Conservation (phyloP, 2,329 filamentous ascomycete species). For the Alternaria atra region DNA sequence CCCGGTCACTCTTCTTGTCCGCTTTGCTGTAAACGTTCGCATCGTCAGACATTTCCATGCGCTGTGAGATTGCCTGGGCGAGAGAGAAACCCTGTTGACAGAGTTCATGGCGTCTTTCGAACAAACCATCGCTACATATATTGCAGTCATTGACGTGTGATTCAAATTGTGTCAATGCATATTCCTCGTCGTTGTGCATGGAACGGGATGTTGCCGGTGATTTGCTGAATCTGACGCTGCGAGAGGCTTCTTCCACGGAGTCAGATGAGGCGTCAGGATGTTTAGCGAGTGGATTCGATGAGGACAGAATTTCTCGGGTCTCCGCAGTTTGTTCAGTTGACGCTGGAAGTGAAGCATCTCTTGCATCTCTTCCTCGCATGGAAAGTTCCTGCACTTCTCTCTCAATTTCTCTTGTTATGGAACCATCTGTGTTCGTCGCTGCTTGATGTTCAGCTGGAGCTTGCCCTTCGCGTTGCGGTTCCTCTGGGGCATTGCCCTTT, state of each 20-base stretch:
- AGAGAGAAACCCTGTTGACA: slow-evolving; percentile 34
- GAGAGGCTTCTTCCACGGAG: slow-evolving; percentile 34
- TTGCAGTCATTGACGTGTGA: slow-evolving; percentile 35
- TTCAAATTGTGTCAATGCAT: slow-evolving; percentile 37
- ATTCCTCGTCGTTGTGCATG: slow-evolving; percentile 28
- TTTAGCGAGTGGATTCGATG: slow-evolving; percentile 4
- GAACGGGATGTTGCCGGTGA: slow-evolving; percentile 23
- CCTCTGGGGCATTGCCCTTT: slow-evolving; percentile 11
- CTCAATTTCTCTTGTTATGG: slow-evolving; percentile 31
- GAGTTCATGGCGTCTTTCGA: not conserved
- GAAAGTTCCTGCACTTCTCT: slow-evolving; percentile 31
- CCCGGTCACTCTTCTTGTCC: slow-evolving; percentile 13
- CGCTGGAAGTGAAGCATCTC: slow-evolving; percentile 21
- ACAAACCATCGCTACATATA: slow-evolving; percentile 23
- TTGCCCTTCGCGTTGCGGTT: slow-evolving; percentile 29
- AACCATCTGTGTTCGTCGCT: slow-evolving; percentile 33
- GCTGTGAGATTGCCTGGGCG: slow-evolving; percentile 29
- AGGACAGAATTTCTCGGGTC: not conserved
- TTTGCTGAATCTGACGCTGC: slow-evolving; percentile 34
- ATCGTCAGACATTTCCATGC: slow-evolving; percentile 35
- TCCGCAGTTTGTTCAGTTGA: not conserved
- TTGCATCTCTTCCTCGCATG: slow-evolving; percentile 23
- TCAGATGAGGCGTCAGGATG: slow-evolving; percentile 26
- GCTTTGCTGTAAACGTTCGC: slow-evolving; percentile 32
- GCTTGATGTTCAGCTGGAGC: slow-evolving; percentile 34